Base-by-base conservation (phyloP, 2,329 filamentous ascomycete species). In the Ceratocystis colombiana region DNA sequence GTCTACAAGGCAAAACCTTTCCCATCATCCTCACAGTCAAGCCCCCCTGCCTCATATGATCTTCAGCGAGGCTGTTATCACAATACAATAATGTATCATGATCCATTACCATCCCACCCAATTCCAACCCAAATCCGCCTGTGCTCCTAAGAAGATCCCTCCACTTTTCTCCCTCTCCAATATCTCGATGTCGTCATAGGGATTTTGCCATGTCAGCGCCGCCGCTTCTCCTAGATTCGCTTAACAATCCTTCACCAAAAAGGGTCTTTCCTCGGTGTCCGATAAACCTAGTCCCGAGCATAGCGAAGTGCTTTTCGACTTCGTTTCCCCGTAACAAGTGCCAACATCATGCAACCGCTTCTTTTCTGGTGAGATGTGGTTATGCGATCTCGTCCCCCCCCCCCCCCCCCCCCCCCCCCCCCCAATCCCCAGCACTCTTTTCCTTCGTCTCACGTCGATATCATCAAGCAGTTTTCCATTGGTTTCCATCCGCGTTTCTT, bases 121-220 rank as follows among this genome's bases (percentile, higher is more conserved):
- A 2, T 22, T 25, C 10, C 22, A n/a, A 22, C 6, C 48, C 48
- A n/a, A 8, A n/a, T 53, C n/a, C 48, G 48, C 48, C 22, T 53
- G n/a, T 22, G 22, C 48, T 53, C 48, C 48, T 25, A 53, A 20
- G n/a, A 22, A 53, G 3, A 15, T 57, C 22, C 53, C 10, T 6
- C 25, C 22, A 17, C 10, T 28, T 30, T 7, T 57, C 22, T 5
- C 28, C 22, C 7, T 28, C 30, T 8, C 28, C 28, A 5, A 7
- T 17, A 50, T 3, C 12, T 33, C 17, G 20, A 30, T 57, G 53
- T 57, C 53, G 53, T 57, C 53, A 46, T 45, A 8, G 25, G 37
- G 59, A 46, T 46, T 41, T 28, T 30, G 22, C 15, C 53, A 30
- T 57, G 53, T 30, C 53, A 57, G 25, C 53, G 53, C 53, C 53